A percentile compares a stretch with the other conserved stretches of the same genome.
Conservation (phyloP, 2,329 filamentous ascomycete species). For the Colletotrichum sp. region DNA sequence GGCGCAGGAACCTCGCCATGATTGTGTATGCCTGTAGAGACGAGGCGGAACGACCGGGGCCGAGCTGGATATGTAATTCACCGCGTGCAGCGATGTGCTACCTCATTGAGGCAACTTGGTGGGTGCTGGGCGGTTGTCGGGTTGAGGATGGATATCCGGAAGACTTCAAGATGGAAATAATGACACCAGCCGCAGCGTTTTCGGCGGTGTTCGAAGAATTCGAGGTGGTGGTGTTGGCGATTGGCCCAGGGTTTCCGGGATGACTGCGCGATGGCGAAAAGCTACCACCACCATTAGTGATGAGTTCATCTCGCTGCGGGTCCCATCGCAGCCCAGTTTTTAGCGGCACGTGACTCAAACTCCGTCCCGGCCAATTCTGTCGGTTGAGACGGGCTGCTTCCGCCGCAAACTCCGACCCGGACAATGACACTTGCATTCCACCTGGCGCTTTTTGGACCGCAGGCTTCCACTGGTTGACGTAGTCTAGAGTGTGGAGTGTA, state of each 20-base stretch:
- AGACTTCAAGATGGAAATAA: neutral
- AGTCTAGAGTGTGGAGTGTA: neutral
- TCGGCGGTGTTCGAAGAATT: neutral
- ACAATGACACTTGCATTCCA: neutral
- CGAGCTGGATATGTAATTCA: conserved; percentile 8
- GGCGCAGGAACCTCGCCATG: conserved; percentile 73
- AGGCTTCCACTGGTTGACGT: neutral
- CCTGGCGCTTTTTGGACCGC: neutral
- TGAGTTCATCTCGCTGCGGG: conserved; percentile 13
- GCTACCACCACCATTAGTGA: conserved; percentile 7
- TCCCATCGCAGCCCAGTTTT: neutral
- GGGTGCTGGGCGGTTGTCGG: neutral
- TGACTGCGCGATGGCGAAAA: conserved; percentile 21
- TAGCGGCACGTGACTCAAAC: conserved; percentile 17
- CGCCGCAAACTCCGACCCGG: conserved; percentile 13
- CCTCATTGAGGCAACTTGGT: conserved; percentile 13
- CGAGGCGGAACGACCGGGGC: conserved; percentile 21
- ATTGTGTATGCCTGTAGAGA: conserved; percentile 15
- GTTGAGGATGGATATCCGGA: neutral
- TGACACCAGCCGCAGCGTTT: neutral
- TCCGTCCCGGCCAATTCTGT: neutral
- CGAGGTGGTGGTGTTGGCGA: conserved; percentile 1
- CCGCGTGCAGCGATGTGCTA: conserved; percentile 14
- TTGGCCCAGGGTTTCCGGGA: neutral
- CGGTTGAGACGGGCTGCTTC: neutral